Percentiles rank a stretch among this genome's conserved stretches.
These are phyloP conservation scores for Groenewaldozyma sp. DNA, from an alignment of 1,139 yeast genomes.

Conservation along the genomic window DNA sequence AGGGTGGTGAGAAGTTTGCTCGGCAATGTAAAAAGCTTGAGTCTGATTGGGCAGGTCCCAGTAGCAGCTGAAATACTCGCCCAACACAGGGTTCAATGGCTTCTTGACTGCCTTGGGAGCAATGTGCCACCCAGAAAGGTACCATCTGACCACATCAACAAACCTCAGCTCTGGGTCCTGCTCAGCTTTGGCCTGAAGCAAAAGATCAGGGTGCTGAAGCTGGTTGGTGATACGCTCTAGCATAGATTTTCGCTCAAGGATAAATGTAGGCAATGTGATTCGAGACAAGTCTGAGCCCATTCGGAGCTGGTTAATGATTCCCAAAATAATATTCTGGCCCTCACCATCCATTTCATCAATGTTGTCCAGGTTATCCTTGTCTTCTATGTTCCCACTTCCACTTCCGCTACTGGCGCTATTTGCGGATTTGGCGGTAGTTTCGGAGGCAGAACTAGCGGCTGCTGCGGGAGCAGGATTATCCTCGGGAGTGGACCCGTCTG, in stretches of 20 bases:
- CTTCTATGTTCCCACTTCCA: slow-evolving; percentile 30
- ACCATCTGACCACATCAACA: slow-evolving; percentile 71
- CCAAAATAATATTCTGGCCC: slow-evolving; percentile 75
- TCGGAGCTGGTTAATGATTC: slow-evolving; percentile 81
- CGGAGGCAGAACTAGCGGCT: no score
- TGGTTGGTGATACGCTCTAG: slow-evolving; percentile 88
- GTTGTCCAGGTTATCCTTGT: no score
- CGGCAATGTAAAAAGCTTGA: slow-evolving; percentile 76
- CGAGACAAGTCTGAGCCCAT: slow-evolving; percentile 87
- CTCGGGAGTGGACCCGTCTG: no score
- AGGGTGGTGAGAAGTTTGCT: slow-evolving; percentile 97
- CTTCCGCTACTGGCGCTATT: slow-evolving; percentile 4
- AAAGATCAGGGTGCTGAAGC: slow-evolving; percentile 69
- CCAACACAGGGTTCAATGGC: slow-evolving; percentile 89
- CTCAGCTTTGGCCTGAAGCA: slow-evolving; percentile 54
- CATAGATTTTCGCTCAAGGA: slow-evolving; percentile 92
- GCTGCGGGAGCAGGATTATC: no score
- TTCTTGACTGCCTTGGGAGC: slow-evolving; percentile 98
- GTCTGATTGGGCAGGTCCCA: slow-evolving; percentile 75
- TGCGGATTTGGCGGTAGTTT: no score
- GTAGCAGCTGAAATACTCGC: slow-evolving; percentile 81
- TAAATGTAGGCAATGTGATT: slow-evolving; percentile 90
- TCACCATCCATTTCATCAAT: slow-evolving; percentile 88
- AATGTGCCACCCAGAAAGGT: slow-evolving; percentile 92
- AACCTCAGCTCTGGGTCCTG: slow-evolving; percentile 60